These are phyloP conservation scores for Daldinia grandis DNA, from an alignment of 495 filamentous ascomycete species.

Conservation along the genomic window DNA sequence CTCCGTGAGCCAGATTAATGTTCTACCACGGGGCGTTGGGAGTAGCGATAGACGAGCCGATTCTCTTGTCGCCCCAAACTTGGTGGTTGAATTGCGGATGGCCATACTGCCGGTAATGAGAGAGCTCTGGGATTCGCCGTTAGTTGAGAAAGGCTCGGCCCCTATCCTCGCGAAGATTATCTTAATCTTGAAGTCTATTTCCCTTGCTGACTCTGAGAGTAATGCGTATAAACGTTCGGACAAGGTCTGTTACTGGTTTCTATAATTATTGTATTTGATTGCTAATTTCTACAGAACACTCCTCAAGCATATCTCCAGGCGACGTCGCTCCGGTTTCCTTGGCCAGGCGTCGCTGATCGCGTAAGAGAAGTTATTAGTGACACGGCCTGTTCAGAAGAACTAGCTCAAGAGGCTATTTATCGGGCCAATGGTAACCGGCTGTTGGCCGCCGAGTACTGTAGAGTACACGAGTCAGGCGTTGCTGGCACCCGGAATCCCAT, in stretches of 20 bases:
- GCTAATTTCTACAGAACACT: slow-evolving; percentile 37
- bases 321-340: slow-evolving; percentile 47
- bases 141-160: slow-evolving; percentile 80
- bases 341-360: slow-evolving; percentile 38
- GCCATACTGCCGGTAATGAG: slow-evolving; percentile 80
- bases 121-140: slow-evolving; percentile 81
- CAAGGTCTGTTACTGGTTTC: slow-evolving; percentile 44
- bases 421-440: slow-evolving; percentile 73
- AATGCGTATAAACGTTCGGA: slow-evolving; percentile 69
- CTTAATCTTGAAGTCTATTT: slow-evolving; percentile 81
- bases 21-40: slow-evolving; percentile 62
- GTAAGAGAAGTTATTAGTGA: slow-evolving; percentile 43
- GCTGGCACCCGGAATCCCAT: slow-evolving; percentile 67
- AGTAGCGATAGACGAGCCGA: slow-evolving; percentile 64
- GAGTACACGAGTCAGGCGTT: slow-evolving; percentile 55
- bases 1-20: slow-evolving; percentile 69
- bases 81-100: slow-evolving; percentile 87
- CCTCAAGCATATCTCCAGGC: slow-evolving; percentile 50
- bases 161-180: slow-evolving; percentile 80
- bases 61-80: slow-evolving; percentile 75
- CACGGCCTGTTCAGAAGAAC: slow-evolving; percentile 47
- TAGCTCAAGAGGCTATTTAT: slow-evolving; percentile 82
- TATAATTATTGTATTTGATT: neutral
- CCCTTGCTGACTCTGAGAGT: slow-evolving; percentile 77
- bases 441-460: slow-evolving; percentile 78